Evolutionary conservation across 495 filamentous ascomycete species (phyloP), one percentile per base, ranked within the genome.

Genomic region (Physcia stellaris): DNA sequence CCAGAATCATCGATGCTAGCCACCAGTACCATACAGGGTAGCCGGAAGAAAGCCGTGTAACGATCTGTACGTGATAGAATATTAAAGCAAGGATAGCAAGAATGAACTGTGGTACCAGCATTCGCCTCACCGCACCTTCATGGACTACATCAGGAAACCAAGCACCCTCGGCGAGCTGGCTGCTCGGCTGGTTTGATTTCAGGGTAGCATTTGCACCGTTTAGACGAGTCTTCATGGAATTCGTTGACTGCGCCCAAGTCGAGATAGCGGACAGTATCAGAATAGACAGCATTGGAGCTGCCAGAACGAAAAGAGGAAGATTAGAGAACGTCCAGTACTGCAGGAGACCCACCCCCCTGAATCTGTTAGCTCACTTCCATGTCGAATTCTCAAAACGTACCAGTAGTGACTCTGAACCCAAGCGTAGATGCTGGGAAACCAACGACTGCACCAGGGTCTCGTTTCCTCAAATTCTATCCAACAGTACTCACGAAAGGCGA

Each of bases 11-110:
- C 22, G 57, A 69, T 19, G 66, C 77, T 27, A 87, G 32, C 65
- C 77, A 90, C 73, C 81, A 81, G 53, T 94, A 86, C 84, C 85
- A 93, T 19, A 95, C 50, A 21, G 85, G 80, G 58, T 86, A 95
- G 1, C 80, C 86, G 0, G 87, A 94, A 2, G 83, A 79, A 12
- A 98, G 75, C 22, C 90, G 70, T 26, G 79, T 90, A 45, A 96
- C 79, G 41, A 96, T 92, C 57, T 98, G 90, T 10, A 94, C 80
- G 46, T 98, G 90, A 46, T 88, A 92, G 33, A 57, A 81, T 6
- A 77, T 80, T 19, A 87, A 48, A 6, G 84, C 82, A 47, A 87
- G 56, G 9, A 71, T 43, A 0, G 80, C 77, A 22, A 98, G 60
- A 2, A 87, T 26, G 2, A 86, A 55, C 55, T 96, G 86, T 2